Conservation (phyloP, 2,329 filamentous ascomycete genomes). For the Fusarium sororula region DNA sequence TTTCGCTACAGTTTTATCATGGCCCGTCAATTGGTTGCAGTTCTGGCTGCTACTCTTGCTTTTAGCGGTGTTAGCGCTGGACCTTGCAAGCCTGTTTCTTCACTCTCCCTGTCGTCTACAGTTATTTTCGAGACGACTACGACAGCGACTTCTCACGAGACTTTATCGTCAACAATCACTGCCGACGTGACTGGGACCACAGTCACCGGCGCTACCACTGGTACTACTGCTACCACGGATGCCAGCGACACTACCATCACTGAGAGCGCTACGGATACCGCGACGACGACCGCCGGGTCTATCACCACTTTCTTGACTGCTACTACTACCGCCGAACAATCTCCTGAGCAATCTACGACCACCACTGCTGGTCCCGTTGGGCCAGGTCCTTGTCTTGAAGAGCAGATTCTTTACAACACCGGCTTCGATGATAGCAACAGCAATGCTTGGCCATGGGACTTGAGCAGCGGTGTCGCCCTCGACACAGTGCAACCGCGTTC, state of each 20-base stretch:
- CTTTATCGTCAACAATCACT: not conserved
- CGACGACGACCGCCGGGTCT: not conserved
- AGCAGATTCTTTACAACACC: not conserved
- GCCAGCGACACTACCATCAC: not conserved
- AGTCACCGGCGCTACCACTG: not conserved
- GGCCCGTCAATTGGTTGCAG: not conserved
- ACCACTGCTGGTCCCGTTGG: not conserved
- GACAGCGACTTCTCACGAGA: not conserved
- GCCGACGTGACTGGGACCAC: not conserved
- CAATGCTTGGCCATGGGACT: not conserved
- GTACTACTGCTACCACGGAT: not conserved
- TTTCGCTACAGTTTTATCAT: not conserved
- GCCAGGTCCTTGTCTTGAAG: not conserved
- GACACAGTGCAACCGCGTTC: not conserved
- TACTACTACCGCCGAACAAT: not conserved
- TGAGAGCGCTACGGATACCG: not conserved
- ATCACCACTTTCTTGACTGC: not conserved
- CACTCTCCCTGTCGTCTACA: not conserved
- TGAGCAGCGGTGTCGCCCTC: not conserved
- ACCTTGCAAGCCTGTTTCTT: not conserved
- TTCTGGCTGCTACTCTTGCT: not conserved
- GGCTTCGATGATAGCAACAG: not conserved
- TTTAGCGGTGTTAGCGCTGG: not conserved
- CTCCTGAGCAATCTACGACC: not conserved
- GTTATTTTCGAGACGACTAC: not conserved